Base-by-base conservation (phyloP, 441 rosid species). In the Eruca vesicaria region DNA sequence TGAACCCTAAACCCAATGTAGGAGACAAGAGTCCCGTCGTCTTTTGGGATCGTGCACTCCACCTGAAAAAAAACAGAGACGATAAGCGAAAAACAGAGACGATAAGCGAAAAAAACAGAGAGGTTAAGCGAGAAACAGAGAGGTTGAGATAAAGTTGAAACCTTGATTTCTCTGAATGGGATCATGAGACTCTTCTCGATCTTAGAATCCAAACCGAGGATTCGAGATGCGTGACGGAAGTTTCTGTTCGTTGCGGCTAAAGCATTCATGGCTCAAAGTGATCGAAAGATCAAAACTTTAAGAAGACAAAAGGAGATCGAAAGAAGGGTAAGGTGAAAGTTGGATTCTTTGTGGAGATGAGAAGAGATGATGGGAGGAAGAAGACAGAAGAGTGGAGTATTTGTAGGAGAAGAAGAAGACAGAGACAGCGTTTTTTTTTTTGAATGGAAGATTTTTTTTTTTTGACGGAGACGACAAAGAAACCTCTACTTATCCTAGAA, bases 141-240 rank as follows among this genome's bases (percentile, higher is more conserved):
- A 38, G n/a, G n/a, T 10, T 4, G 50, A 5, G 50, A 50, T 50
- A 11, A 50, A 50, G 11, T 16, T 8, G 21, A 3, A 50, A 93
- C 99, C 93, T 95, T 95, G 89, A 95, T 88, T 82, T 93, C 99
- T 76, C 98, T 83, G 32, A 89, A 91, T 14, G 98, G 99, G 85
- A 95, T 95, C 85, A 93, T 73, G 62, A 95, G 98, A 79, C 95
- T 88, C 80, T 33, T 85, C 71, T 93, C 95, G 38, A 95, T 83
- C 82, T 91, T 92, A 2, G 99, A 88, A 82, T 95, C 99, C 75
- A 95, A 80, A 0, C 96, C 99, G 53, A 95, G 89, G 81, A 95
- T 84, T 61, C 97, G 81, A 1, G 95, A 86, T 1, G 98, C 96
- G 29, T 85, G 91, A 71, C 95, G 90, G 73, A 95, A 95, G 77